These are phyloP conservation scores for Cladobotryum mycophilum DNA, from an alignment of 2,329 filamentous ascomycete genomes.

Conservation along the genomic window DNA sequence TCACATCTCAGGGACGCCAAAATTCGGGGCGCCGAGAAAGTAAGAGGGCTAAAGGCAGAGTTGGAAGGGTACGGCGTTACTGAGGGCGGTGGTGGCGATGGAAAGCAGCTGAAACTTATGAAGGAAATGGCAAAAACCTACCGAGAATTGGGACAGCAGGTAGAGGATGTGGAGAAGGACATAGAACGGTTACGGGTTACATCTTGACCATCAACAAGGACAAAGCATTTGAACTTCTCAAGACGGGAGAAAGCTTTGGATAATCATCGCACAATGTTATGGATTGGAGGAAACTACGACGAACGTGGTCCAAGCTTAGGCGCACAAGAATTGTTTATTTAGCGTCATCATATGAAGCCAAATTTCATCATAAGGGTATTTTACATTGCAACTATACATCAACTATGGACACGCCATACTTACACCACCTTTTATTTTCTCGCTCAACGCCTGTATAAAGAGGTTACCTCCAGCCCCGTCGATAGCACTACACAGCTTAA, in stretches of 20 bases:
- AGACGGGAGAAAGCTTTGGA: background rate
- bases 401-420: background rate
- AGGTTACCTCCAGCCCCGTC: background rate
- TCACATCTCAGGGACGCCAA: slow-evolving; percentile 44
- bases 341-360: no score
- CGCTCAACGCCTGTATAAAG: background rate
- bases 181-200: slow-evolving; percentile 28
- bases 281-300: no score
- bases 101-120: slow-evolving; percentile 41
- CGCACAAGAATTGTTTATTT: no score
- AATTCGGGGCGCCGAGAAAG: slow-evolving; percentile 37
- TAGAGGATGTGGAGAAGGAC: slow-evolving; percentile 45
- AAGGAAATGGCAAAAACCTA: slow-evolving; percentile 48
- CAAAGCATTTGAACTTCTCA: background rate
- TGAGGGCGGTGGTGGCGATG: slow-evolving; percentile 24
- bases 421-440: background rate
- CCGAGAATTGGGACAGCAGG: slow-evolving; percentile 42
- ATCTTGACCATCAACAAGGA: background rate
- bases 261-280: no score
- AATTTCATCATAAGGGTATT: no score
- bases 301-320: no score
- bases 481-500: slow-evolving; percentile 26
- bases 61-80: slow-evolving; percentile 46
- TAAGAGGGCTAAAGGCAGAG: slow-evolving; percentile 36
- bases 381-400: slow-evolving; percentile 8